phyloP scores from a whole-genome alignment of 1,284 basidiomycete species.

The Sphaerobolus stellatus region DNA sequence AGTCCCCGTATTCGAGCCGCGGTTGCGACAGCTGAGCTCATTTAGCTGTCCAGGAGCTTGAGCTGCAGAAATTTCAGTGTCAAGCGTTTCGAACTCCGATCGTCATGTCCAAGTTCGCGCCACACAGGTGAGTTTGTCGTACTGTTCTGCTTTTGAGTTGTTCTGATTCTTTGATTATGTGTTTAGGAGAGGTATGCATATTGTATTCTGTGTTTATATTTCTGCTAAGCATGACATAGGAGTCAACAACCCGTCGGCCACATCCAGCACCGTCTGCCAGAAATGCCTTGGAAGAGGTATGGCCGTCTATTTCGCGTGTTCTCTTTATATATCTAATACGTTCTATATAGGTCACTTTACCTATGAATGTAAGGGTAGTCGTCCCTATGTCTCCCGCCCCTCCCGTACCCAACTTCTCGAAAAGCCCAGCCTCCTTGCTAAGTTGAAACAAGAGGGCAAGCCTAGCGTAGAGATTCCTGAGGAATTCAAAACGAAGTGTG shows the following conservation, averaged over 20 bases:
- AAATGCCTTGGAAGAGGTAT: conserved; percentile 69
- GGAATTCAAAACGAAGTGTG: conserved; percentile 76
- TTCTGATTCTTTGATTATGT: neutral
- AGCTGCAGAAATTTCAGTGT: neutral
- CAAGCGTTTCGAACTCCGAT: conserved; percentile 9
- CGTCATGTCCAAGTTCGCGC: conserved; percentile 77
- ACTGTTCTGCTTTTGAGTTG: neutral
- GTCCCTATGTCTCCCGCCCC: conserved; percentile 74
- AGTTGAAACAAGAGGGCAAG: conserved; percentile 62
- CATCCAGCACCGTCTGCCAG: conserved; percentile 69
- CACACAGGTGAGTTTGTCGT: conserved; percentile 50
- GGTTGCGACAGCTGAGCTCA: neutral
- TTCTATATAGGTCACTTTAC: conserved; percentile 65
- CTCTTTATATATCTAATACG: neutral
- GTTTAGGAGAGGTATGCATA: conserved; percentile 3
- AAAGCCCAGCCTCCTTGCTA: conserved; percentile 62
- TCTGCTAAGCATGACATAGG: conserved; percentile 2
- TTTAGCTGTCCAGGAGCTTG: neutral
- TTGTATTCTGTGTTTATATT: neutral
- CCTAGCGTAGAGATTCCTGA: conserved; percentile 76
- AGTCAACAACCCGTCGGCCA: conserved; percentile 58
- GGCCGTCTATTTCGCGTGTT: conserved; percentile 14
- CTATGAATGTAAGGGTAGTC: conserved; percentile 70
- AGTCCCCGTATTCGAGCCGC: conserved; percentile 3
- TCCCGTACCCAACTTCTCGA: conserved; percentile 76